Evolutionary conservation across 2,329 filamentous ascomycete genomes (phyloP).

Genomic region (Neoscytalidium dimidiatum): DNA sequence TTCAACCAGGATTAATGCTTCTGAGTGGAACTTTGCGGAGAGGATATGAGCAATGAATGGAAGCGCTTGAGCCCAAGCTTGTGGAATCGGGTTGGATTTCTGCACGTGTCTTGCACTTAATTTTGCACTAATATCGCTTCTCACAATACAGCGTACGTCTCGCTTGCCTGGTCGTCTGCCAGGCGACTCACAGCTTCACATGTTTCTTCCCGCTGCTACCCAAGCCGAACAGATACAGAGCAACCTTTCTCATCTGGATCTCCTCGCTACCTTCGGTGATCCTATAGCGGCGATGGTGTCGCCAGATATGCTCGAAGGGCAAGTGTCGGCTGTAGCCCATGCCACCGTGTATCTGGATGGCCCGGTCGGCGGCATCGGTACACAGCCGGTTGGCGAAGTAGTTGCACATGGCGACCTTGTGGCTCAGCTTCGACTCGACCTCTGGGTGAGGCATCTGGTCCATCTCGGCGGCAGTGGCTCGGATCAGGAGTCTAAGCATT

Average conservation of each 20-base stretch:
- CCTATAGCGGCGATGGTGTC: constrained; percentile 63
- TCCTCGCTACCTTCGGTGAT: constrained; percentile 68
- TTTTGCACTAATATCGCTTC: no score
- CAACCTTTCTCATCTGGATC: constrained; percentile 67
- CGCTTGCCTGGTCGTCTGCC: no score
- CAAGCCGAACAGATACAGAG: constrained; percentile 60
- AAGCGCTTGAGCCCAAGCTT: no score
- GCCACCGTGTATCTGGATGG: constrained; percentile 64
- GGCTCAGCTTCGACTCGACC: constrained; percentile 60
- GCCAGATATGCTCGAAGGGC: constrained; percentile 67
- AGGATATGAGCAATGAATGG: no score
- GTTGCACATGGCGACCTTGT: constrained; percentile 67
- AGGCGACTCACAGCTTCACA: constrained; percentile 34
- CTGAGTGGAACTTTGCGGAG: no score
- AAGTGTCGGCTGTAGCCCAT: constrained; percentile 61
- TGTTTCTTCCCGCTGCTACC: constrained; percentile 41
- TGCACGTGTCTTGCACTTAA: no score
- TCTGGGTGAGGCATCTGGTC: constrained; percentile 49
- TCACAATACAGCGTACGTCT: no score
- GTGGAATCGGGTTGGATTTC: no score
- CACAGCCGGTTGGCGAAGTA: constrained; percentile 65
- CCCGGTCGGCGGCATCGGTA: constrained; percentile 61
- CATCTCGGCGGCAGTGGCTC: constrained; percentile 64
- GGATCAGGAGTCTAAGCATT: constrained; percentile 62
- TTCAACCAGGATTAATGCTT: no score